Evolutionary conservation across 2,329 filamentous ascomycete species (phyloP), one percentile per base, ranked within the genome.

Genomic region (Apiospora phragmitis): DNA sequence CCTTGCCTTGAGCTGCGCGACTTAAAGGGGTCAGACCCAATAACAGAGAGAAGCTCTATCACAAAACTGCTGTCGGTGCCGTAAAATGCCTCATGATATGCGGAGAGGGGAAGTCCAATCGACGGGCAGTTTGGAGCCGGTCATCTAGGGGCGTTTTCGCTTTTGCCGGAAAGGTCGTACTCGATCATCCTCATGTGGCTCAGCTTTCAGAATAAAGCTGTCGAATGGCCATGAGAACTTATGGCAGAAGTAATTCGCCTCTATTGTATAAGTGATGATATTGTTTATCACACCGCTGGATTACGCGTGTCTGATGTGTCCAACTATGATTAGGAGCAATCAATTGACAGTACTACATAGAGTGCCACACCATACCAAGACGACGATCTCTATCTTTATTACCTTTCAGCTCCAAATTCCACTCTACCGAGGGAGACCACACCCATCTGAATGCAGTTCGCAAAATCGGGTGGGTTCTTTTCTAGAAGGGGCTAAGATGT

Each of bases 41-140:
- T 21, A n/a, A n/a, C 4, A 8, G 21, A n/a, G 21, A 8, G 11
- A n/a, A 21, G 18, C 3, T 8, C 0, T 9, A 2, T 1, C 6
- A n/a, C 2, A 21, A 21, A 9, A 7, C 21, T n/a, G 6, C 43
- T 21, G 43, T n/a, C 2, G 21, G 21, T n/a, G 12, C 21, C 18
- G 16, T 1, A 2, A 21, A 16, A 35, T 21, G 29, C 8, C 29
- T 1, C 51, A 21, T 3, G 2, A 59, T 11, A 21, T 21, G 16
- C 26, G 11, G 3, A 4, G 4, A 35, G 7, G 29, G 29, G 16
- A 2, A 11, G 3, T 35, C 5, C n/a, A 11, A 1, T 21, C 1
- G 16, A 59, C 8, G 21, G 21, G 3, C 8, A 47, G 6, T 4
- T n/a, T 32, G 26, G 21, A 12, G 4, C 29, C 29, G 26, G 16